Evolutionary conservation across 495 filamentous ascomycete genomes (phyloP).

Genomic region (Cudoniella acicularis): DNA sequence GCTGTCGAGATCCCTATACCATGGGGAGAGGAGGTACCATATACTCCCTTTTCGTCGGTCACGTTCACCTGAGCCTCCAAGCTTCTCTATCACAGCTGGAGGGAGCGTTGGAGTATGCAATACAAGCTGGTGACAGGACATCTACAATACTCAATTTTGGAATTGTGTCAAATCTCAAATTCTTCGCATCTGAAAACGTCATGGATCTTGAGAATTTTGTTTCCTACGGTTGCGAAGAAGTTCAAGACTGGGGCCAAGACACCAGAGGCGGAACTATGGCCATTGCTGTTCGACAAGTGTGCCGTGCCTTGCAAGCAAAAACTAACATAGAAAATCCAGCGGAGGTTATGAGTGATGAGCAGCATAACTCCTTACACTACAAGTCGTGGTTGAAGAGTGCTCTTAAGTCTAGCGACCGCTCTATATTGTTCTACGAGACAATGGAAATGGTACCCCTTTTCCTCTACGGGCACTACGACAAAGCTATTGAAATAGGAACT

Average conservation of each 20-base stretch:
- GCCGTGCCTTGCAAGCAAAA: slow-evolving; percentile 79
- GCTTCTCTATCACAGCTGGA: slow-evolving; percentile 60
- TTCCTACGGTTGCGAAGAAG: slow-evolving; percentile 69
- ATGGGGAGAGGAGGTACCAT: slow-evolving; percentile 67
- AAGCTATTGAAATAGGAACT: slow-evolving; percentile 64
- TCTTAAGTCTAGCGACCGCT: slow-evolving; percentile 35
- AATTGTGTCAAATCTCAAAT: slow-evolving; percentile 62
- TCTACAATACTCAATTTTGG: slow-evolving; percentile 72
- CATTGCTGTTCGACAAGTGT: slow-evolving; percentile 66
- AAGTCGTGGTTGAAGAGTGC: slow-evolving; percentile 48
- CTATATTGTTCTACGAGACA: slow-evolving; percentile 68
- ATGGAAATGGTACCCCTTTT: slow-evolving; percentile 69
- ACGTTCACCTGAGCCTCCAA: slow-evolving; percentile 61
- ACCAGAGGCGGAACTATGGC: slow-evolving; percentile 76
- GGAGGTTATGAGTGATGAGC: slow-evolving; percentile 65
- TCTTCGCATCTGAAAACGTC: slow-evolving; percentile 73
- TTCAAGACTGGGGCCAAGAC: slow-evolving; percentile 69
- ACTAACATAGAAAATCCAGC: slow-evolving; percentile 55
- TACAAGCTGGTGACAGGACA: slow-evolving; percentile 69
- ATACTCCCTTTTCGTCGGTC: slow-evolving; percentile 69
- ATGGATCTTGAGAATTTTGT: slow-evolving; percentile 71
- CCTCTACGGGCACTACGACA: slow-evolving; percentile 69
- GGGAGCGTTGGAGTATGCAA: slow-evolving; percentile 64
- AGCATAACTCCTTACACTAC: slow-evolving; percentile 63
- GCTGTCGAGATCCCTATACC: slow-evolving; percentile 63